These are phyloP conservation scores for Phytopythium mirpurense DNA, from an alignment of 352 stramenopile genomes.

Conservation along the genomic window DNA sequence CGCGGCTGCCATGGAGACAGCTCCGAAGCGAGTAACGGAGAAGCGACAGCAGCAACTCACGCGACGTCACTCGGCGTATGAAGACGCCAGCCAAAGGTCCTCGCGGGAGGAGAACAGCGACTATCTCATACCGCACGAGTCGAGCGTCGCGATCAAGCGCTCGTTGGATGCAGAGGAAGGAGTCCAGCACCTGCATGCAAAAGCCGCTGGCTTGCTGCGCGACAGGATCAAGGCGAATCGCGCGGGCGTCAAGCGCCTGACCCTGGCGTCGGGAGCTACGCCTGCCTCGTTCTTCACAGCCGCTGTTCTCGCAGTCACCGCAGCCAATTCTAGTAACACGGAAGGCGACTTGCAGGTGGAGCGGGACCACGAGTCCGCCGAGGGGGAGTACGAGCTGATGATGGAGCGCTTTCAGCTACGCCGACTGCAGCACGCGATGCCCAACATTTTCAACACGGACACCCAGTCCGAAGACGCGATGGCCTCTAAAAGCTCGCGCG, in stretches of 20 bases:
- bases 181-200: background rate
- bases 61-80: background rate
- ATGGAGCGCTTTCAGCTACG: conserved; percentile 52
- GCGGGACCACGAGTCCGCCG: background rate
- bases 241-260: conserved; percentile 2
- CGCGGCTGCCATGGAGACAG: background rate
- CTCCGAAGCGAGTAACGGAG: background rate
- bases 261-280: background rate
- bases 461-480: background rate
- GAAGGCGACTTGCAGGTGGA: background rate
- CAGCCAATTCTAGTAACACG: background rate
- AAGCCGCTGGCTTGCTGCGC: background rate
- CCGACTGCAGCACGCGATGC: conserved; percentile 11
- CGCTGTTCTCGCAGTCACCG: background rate
- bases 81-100: background rate
- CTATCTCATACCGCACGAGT: no score
- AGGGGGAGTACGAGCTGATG: conserved; percentile 35
- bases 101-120: background rate
- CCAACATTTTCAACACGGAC: background rate
- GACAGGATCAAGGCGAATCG: conserved; percentile 3
- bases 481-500: background rate
- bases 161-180: conserved; percentile 4
- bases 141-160: background rate
- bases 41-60: background rate
- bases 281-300: conserved; percentile 1